Conservation (phyloP, 352 stramenopile genomes). For the Pythium biforme region DNA sequence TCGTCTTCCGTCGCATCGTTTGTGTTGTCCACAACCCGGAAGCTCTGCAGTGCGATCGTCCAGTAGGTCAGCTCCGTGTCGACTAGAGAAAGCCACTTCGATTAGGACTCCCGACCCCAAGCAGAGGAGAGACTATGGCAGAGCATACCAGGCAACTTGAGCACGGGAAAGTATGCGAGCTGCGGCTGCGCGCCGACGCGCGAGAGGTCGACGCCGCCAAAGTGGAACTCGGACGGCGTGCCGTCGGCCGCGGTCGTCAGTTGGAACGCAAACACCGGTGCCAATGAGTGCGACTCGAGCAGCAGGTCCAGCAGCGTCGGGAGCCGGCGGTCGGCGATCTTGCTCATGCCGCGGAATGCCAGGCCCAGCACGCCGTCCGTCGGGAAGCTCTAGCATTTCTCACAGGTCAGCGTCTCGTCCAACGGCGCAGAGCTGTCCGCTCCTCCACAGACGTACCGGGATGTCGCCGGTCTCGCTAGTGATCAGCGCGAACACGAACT, state of each 20-base stretch:
- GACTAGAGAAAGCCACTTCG: not conserved
- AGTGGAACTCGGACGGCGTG: conserved; percentile 40
- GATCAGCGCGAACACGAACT: conserved; percentile 42
- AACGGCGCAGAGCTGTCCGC: not conserved
- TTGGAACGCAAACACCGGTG: conserved; percentile 44
- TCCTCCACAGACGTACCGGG: conserved; percentile 28
- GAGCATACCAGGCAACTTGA: conserved; percentile 33
- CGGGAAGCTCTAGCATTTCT: conserved; percentile 32
- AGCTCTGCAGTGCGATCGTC: conserved; percentile 44
- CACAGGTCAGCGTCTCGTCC: not conserved
- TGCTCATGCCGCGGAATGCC: conserved; percentile 51
- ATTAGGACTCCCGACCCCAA: not conserved
- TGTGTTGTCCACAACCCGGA: conserved; percentile 25
- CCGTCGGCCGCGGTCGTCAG: conserved; percentile 33
- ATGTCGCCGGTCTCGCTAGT: conserved; percentile 50
- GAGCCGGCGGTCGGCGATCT: conserved; percentile 29
- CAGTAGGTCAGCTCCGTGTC: conserved; percentile 45
- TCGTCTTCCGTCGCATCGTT: conserved; percentile 12
- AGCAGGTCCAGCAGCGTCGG: conserved; percentile 43
- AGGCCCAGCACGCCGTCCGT: conserved; percentile 58
- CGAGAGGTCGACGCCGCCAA: conserved; percentile 47
- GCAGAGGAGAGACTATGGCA: not conserved
- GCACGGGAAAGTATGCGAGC: conserved; percentile 44
- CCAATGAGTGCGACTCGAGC: conserved; percentile 27
- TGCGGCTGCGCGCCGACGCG: conserved; percentile 30